phyloP scores from a whole-genome alignment of 345 rosid genomes.

The Physaria fendleri region DNA sequence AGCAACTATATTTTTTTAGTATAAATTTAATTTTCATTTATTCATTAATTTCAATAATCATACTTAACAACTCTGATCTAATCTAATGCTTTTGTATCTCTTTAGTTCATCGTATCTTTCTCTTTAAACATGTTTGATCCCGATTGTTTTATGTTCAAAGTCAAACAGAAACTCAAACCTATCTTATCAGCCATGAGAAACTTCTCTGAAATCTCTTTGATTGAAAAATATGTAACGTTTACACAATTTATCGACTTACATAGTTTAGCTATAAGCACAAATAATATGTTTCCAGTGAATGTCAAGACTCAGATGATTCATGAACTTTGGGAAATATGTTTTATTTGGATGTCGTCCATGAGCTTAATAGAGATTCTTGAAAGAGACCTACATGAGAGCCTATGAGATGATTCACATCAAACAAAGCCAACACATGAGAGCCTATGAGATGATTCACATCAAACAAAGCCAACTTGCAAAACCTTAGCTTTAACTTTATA shows the following conservation, averaged over 20 bases:
- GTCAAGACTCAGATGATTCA: slow-evolving; percentile 19
- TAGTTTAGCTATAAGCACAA: no score
- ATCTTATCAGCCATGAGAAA: neutral
- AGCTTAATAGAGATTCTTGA: slow-evolving; percentile 27
- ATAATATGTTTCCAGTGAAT: slow-evolving; percentile 24
- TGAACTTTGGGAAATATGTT: slow-evolving; percentile 35
- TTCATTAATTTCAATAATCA: neutral
- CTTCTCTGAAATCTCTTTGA: neutral
- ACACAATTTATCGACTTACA: neutral
- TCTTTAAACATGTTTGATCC: neutral
- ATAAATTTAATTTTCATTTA: neutral
- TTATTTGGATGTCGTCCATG: slow-evolving; percentile 29
- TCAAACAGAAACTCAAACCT: neutral
- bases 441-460: slow-evolving; percentile 12
- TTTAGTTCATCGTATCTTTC: no score
- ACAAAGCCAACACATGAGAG: no score
- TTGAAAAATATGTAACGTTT: neutral
- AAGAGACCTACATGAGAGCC: slow-evolving; percentile 4
- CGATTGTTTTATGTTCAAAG: no score
- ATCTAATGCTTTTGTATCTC: no score
- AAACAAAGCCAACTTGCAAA: no score
- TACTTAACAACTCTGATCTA: no score
- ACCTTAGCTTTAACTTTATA: slow-evolving; percentile 34
- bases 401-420: no score
- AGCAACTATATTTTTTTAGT: neutral